Base-by-base conservation (phyloP, 495 filamentous ascomycete genomes). In the Penicillium dipodomyicola region DNA sequence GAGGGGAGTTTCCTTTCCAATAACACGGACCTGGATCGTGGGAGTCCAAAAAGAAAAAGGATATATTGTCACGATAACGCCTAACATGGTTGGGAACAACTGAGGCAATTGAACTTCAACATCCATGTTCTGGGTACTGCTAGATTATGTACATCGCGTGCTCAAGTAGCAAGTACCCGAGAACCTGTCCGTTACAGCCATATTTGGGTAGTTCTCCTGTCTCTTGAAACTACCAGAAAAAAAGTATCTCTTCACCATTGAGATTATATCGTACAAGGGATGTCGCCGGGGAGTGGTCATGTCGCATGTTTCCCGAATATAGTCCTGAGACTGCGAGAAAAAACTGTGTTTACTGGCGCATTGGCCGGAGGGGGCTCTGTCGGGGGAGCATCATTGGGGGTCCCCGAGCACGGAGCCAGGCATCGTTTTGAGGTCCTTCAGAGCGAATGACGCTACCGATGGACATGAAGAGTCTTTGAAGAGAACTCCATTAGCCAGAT, bases 371-470 rank as follows among this genome's bases (percentile, higher is more conserved):
- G 42, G 70, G 69, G 53, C 47, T 68, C 55, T 76, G 70, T 58
- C 76, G 74, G 57, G 76, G 75, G 44, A 77, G 76, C 65, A 79
- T 79, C 60, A 79, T 75, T 8, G 76, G 75, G 52, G 74, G 74
- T 32, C 74, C 74, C 5, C 72, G 70, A 48, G 74, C 75, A 30
- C 76, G 76, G 55, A 75, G 72, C 74, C 75, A 79, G 60, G 74
- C 72, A 61, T 79, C 75, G 65, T 76, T 75, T 59, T 71, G 64
- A 44, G 75, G 75, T 52, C 82, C 82, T 62, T 96, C 92, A 17
- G 91, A 88, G 67, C 94, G 87, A 64, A 98, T 97, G 19, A 93
- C 91, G 61, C 89, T 96, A 58, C 94, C 94, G 65, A 98, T 96
- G 37, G 89, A 92, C 94, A 98, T 98, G 82, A 98, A 98, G 73